phyloP scores from a whole-genome alignment of 164 flowering plant species.

The Saururus chinensis region DNA sequence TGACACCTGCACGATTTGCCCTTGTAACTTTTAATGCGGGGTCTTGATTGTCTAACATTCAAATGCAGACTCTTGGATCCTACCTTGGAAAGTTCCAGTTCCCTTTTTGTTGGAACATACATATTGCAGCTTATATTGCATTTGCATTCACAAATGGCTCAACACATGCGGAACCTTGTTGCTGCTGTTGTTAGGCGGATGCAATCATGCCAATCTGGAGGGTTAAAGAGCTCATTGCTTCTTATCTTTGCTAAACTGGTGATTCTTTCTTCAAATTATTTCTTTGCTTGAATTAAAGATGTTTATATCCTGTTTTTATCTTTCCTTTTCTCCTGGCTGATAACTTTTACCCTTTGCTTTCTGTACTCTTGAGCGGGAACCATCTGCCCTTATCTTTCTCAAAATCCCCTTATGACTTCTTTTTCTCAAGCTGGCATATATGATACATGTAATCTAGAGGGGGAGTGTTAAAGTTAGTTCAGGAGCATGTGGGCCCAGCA shows the following conservation, averaged over 20 bases:
- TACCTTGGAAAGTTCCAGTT: conserved; percentile 79
- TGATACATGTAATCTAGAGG: no score
- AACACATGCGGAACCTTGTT: conserved; percentile 58
- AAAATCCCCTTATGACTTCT: no score
- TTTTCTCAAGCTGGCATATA: no score
- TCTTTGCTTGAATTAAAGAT: not conserved
- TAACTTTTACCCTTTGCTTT: not conserved
- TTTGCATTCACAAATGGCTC: conserved; percentile 74
- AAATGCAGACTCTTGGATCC: conserved; percentile 83
- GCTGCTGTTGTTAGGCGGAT: conserved; percentile 83
- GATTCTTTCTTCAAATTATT: conserved; percentile 3
- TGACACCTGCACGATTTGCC: no score
- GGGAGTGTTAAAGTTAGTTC: no score
- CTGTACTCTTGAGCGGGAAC: not conserved
- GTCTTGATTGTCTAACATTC: not conserved
- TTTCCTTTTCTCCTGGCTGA: not conserved
- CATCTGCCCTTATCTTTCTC: no score
- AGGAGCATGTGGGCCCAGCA: no score
- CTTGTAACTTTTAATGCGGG: no score
- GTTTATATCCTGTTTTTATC: not conserved
- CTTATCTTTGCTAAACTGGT: conserved; percentile 94
- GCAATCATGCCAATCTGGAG: conserved; percentile 74
- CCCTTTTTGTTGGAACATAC: conserved; percentile 89
- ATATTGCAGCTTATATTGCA: conserved; percentile 86
- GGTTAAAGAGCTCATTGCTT: conserved; percentile 70